Percentiles rank a stretch among this genome's conserved stretches.
Evolutionary conservation across 140 eudicot genomes (phyloP).

Genomic region (Flaveria floridana): DNA sequence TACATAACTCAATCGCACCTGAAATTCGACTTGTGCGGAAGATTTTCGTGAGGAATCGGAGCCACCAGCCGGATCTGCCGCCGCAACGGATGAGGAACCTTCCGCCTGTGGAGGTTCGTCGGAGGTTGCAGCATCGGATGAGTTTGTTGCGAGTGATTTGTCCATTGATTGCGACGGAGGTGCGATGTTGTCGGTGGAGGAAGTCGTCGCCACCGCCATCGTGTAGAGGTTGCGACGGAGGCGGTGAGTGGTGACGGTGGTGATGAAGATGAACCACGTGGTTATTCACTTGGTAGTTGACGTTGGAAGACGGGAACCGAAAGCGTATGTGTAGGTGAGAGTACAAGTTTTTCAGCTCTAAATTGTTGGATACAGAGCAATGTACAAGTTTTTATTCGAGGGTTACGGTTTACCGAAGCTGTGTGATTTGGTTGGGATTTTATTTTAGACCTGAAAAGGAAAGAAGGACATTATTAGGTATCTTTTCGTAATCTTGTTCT

Average conservation of each 20-base stretch:
- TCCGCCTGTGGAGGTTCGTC: conserved; percentile 28
- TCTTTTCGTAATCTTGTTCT: conserved; percentile 4
- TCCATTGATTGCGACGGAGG: conserved; percentile 58
- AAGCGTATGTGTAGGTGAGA: conserved; percentile 1
- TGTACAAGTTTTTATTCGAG: not conserved
- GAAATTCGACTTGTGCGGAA: conserved; percentile 44
- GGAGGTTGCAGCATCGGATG: conserved; percentile 35
- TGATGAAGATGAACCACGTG: conserved; percentile 40
- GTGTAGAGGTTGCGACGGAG: conserved; percentile 22
- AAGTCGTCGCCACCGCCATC: conserved; percentile 44
- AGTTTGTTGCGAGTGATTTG: conserved; percentile 33
- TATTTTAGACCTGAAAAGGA: not conserved
- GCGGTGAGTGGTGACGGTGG: not conserved
- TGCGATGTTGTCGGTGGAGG: conserved; percentile 38
- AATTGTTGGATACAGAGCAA: conserved; percentile 7
- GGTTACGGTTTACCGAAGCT: not conserved
- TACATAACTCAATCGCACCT: conserved; percentile 32
- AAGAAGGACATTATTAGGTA: not conserved
- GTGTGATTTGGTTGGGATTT: not conserved
- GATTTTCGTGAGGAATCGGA: conserved; percentile 29
- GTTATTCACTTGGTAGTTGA: conserved; percentile 32
- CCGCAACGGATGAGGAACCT: conserved; percentile 25
- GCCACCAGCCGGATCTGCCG: conserved; percentile 30
- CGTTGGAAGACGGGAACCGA: conserved; percentile 34
- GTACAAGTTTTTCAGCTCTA: conserved; percentile 6